Percentiles rank a stretch among this genome's conserved stretches.
Evolutionary conservation across 345 rosid genomes (phyloP).

Genomic region (Acer saccharum): DNA sequence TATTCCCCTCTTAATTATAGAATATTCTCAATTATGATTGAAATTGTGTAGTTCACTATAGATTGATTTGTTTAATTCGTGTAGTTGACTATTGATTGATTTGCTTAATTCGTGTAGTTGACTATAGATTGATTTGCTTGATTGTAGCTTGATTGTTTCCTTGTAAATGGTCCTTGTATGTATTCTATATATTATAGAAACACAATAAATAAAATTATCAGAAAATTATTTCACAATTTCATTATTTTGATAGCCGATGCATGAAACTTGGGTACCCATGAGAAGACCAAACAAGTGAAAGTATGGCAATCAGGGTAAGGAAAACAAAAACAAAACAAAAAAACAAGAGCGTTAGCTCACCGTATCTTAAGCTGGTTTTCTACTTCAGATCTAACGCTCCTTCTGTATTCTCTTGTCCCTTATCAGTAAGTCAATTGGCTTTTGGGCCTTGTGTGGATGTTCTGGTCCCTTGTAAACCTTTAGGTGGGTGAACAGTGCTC

Average conservation of each 20-base stretch:
- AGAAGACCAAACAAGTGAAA: neutral
- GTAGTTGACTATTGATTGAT: too few species aligned
- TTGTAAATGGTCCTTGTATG: too few species aligned
- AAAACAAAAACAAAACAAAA: neutral
- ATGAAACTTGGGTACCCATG: neutral
- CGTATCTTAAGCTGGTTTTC: constrained; percentile 19
- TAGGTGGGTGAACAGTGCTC: constrained; percentile 89
- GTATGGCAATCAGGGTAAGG: neutral
- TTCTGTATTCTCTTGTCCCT: constrained; percentile 85
- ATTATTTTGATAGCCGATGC: neutral
- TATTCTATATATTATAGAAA: too few species aligned
- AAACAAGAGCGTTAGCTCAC: constrained; percentile 14
- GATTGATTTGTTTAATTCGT: too few species aligned
- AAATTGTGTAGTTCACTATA: too few species aligned
- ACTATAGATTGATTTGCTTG: too few species aligned
- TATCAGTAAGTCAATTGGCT: constrained; percentile 80
- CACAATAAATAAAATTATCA: too few species aligned
- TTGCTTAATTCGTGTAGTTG: too few species aligned
- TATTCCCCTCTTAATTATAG: too few species aligned
- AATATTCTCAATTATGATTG: too few species aligned
- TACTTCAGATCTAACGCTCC: constrained; percentile 35
- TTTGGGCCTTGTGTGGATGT: constrained; percentile 93
- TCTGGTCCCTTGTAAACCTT: constrained; percentile 93
- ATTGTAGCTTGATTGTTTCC: too few species aligned
- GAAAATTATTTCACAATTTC: too few species aligned